Evolutionary conservation across 257 asterid species (phyloP).

Genomic region (Capsicum baccatum): DNA sequence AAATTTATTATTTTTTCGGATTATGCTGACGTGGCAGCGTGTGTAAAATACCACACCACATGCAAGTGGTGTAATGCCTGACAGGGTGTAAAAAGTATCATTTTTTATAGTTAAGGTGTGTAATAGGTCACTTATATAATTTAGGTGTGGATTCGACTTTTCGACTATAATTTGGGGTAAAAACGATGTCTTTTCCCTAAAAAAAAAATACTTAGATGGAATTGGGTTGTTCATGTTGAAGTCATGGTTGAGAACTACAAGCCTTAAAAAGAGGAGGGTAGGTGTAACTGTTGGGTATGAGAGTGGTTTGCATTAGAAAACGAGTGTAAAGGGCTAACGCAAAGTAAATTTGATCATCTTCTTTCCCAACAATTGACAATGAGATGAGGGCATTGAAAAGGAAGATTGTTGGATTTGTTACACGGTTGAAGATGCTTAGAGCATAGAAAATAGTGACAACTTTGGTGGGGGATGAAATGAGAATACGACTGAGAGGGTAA

Average conservation of each 20-base stretch:
- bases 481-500: slow-evolving; percentile 70
- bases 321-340: slow-evolving; percentile 55
- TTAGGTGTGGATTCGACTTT: too few species aligned
- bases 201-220: too few species aligned
- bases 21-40: too few species aligned
- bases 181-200: too few species aligned
- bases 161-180: too few species aligned
- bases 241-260: slow-evolving; percentile 50
- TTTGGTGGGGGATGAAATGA: slow-evolving; percentile 54
- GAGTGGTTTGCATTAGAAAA: slow-evolving; percentile 38
- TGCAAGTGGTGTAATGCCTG: too few species aligned
- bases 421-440: slow-evolving; percentile 50
- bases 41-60: too few species aligned
- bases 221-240: slow-evolving; percentile 40
- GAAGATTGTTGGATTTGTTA: slow-evolving; percentile 59
- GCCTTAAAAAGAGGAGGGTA: slow-evolving; percentile 82
- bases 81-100: too few species aligned
- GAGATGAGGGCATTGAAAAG: slow-evolving; percentile 66
- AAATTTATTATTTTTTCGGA: too few species aligned
- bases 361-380: slow-evolving; percentile 48
- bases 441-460: slow-evolving; percentile 59
- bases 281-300: slow-evolving; percentile 71
- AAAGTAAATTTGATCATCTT: slow-evolving; percentile 39
- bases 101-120: too few species aligned
- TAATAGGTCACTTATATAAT: too few species aligned